Base-by-base conservation (phyloP, 768 basidiomycete genomes). In the Hygrophoropsis aurantiaca region DNA sequence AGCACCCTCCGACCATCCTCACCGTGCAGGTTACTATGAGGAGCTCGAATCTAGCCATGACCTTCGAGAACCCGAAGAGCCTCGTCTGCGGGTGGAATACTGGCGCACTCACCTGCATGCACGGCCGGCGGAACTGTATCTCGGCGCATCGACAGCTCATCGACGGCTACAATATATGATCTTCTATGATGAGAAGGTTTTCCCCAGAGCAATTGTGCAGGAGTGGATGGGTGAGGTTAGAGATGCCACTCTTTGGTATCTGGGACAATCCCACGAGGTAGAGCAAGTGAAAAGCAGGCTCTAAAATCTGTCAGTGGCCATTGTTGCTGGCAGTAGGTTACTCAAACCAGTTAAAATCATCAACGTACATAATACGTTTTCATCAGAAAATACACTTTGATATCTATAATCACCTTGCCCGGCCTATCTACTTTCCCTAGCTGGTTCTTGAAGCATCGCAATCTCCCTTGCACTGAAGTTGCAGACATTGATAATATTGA, bases 201-300 rank as follows among this genome's bases (percentile, higher is more conserved):
- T 71, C 43, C 62, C 69, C 2, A 62, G 66, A 4, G 62, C 44
- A 1, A 49, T 70, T 10, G 64, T 76, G 15, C 44, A 53, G 11
- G 77, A 76, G 58, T 78, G 75, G 73, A 42, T 79, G 37, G 52
- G 59, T 4, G 77, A 80, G 50, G 65, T 78, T 4, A 64, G 52
- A 26, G 50, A 51, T 11, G 71, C 67, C 1, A 53, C 60, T n/a
- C 16, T 56, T 23, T 59, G 55, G 43, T 68, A 64, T 49, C 46
- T 61, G 32, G 52, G 65, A 9, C 50, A 25, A 35, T 13, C 27
- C 6, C 27, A 30, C 13, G 27, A 13, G 27, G 27, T 7, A 13
- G 27, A 30, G 13, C 27, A 30, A 13, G 27, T 13, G 27, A 30
- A 30, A 13, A 30, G 27, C 13, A 30, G 27, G 27, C 27, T 30